Evolutionary conservation across 169 alveolate genomes (phyloP), one percentile per base, ranked within the genome.

Genomic region (Plasmodium falciparum): DNA sequence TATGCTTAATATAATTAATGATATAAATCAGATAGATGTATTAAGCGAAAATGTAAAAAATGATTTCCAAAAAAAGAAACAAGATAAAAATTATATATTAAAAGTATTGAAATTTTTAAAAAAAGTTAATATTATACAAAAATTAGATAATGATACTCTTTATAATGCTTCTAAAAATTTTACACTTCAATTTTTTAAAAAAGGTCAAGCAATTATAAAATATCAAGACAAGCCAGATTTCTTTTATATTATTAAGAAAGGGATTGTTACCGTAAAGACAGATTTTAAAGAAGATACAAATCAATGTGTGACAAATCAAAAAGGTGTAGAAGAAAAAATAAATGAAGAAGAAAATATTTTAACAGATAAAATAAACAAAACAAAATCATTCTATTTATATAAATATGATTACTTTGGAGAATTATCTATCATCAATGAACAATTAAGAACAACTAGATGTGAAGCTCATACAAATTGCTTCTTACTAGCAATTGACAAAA

Each of bases 401-500:
- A 86, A 86, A 66, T 86, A 86, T 24, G 92, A 86, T 20, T 86
- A 86, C 29, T 86, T 86, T 24, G 92, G 92, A 45, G 92, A 86
- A 45, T 56, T 86, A 11, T 86, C 92, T 8, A 86, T 86, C 20
- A 71, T 86, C 71, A 86, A 86, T 71, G 54, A 86, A 33, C 92
- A 86, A 49, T 62, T 72, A 43, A 86, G 92, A 59, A 86, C 92
- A 47, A 69, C 92, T 56, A 86, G 61, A 52, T 86, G 92, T 86
- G 65, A 52, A 66, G 92, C 92, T n/a, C 47, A 86, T 43, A 86
- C 92, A 56, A 72, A 86, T 72, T 86, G 92, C 49, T 86, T 72
- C 67, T 52, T 86, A 86, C 47, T 86, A 86, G 73, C 92, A 29
- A 86, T 86, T 29, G 92, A 86, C 45, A 86, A 86, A 65, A 17